These are phyloP conservation scores for Helicosporidium sp. DNA, from an alignment of 139 green algal species.

Conservation along the genomic window DNA sequence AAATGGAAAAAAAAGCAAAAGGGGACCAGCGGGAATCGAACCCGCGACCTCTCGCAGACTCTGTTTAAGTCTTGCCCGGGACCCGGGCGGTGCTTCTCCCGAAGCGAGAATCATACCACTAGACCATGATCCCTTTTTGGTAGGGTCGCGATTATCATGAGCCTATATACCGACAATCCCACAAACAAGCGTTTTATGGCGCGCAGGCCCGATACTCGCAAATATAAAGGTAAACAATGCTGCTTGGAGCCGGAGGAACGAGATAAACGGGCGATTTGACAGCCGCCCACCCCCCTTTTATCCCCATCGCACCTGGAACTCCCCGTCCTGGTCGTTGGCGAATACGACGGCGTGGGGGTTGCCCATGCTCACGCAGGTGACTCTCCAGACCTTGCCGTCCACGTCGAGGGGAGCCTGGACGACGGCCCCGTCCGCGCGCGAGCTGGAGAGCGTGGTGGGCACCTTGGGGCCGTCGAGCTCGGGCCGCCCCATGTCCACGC, in stretches of 20 bases:
- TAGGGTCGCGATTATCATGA: no score
- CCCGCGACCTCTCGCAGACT: conserved; percentile 4
- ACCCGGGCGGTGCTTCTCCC: not conserved
- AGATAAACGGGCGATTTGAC: no score
- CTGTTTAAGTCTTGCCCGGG: not conserved
- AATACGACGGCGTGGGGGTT: conserved; percentile 90
- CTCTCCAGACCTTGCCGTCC: conserved; percentile 47
- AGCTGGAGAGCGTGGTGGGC: conserved; percentile 53
- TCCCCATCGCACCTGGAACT: no score
- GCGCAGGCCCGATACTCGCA: no score
- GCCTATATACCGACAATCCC: no score
- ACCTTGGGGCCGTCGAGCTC: conserved; percentile 53
- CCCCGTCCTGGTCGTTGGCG: conserved; percentile 27
- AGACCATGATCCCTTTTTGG: not conserved
- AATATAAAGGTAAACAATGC: no score
- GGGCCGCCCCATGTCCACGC: conserved; percentile 90
- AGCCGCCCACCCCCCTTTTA: no score
- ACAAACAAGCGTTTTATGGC: no score
- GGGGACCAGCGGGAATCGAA: conserved; percentile 6
- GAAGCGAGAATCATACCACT: conserved; percentile 8
- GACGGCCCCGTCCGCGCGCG: conserved; percentile 31
- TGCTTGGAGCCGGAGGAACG: no score
- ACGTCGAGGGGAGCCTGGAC: conserved; percentile 48
- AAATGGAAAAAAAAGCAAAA: not conserved
- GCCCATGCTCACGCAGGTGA: conserved; percentile 90